Base-by-base conservation (phyloP, 495 filamentous ascomycete genomes). In the Hypoxylon fragiforme region DNA sequence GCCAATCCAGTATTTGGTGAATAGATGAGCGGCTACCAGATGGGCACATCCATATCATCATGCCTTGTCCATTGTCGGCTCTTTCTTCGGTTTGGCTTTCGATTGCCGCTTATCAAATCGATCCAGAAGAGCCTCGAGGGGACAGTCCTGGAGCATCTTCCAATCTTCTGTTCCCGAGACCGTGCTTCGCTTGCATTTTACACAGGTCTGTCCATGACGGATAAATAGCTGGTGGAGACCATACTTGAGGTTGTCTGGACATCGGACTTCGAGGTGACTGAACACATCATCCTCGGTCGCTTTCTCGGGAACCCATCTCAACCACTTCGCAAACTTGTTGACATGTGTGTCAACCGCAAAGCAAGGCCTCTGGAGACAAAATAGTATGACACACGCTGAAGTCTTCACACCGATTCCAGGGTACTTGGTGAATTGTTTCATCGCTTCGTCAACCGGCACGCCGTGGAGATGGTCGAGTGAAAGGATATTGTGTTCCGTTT, bases 341-440 rank as follows among this genome's bases (percentile, higher is more conserved):
- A 94, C 89, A 59, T 94, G 90, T 0, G 90, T 95, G 60, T 94
- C 90, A 1, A 95, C 90, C 0, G 90, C 89, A 61, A 92, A 92
- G 65, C 85, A 86, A 0, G 89, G 86, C 9, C 82, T 80, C 56
- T 82, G 81, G 18, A 95, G 78, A 61, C 88, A 91, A 67, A 95
- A 95, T 2, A 92, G 76, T 9, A 87, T 70, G 11, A 92, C 88
- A 57, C 94, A 98, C 6, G 89, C 86, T 2, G 92, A 88, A 0
- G 92, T 96, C 72, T 98, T 98, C 44, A 89, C 85, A 0, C 92
- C 94, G 51, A 97, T 89, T 2, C 92, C 94, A 2, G 87, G 87
- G 37, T 86, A 94, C 45, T 80, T 85, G 41, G 84, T 80, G 28
- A 97, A 77, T 47, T 86, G 82, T 7, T 73, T 71, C 80, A 96